Conservation (phyloP, 306 rosid species). For the Rosa chinensis region DNA sequence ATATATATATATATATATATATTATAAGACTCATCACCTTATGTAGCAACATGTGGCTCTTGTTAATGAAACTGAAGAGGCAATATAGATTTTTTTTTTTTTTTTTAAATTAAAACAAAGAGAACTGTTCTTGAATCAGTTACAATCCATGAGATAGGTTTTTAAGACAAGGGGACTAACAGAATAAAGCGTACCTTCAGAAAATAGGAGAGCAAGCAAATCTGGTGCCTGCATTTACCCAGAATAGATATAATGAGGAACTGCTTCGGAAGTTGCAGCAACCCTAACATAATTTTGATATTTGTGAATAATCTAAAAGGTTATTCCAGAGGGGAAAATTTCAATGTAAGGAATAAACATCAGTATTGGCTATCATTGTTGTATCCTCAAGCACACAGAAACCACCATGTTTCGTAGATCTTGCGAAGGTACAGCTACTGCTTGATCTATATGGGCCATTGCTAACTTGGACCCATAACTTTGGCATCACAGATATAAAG, state of each 20-base stretch:
- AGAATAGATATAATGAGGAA: constrained; percentile 37
- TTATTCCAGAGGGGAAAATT: neutral
- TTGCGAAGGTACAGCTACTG: neutral
- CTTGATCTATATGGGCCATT: neutral
- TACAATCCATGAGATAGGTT: neutral
- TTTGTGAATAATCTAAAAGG: neutral
- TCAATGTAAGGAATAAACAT: neutral
- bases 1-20: too few species aligned
- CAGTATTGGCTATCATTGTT: neutral
- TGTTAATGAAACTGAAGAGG: neutral
- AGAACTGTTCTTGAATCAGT: neutral
- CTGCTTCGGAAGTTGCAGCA: constrained; percentile 12
- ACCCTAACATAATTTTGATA: neutral
- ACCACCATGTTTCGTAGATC: neutral
- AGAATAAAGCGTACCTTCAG: constrained; percentile 48
- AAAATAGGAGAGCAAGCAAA: constrained; percentile 71
- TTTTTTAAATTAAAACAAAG: neutral
- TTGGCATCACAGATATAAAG: neutral
- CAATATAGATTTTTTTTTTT: constrained; percentile 4
- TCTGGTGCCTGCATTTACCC: constrained; percentile 76
- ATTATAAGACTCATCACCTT: neutral
- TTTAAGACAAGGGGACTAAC: neutral
- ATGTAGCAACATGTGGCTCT: neutral
- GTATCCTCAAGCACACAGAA: neutral
- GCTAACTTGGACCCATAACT: neutral